Evolutionary conservation across 768 basidiomycete genomes (phyloP), one percentile per base, ranked within the genome.

Genomic region (Lyophyllum shimeji): DNA sequence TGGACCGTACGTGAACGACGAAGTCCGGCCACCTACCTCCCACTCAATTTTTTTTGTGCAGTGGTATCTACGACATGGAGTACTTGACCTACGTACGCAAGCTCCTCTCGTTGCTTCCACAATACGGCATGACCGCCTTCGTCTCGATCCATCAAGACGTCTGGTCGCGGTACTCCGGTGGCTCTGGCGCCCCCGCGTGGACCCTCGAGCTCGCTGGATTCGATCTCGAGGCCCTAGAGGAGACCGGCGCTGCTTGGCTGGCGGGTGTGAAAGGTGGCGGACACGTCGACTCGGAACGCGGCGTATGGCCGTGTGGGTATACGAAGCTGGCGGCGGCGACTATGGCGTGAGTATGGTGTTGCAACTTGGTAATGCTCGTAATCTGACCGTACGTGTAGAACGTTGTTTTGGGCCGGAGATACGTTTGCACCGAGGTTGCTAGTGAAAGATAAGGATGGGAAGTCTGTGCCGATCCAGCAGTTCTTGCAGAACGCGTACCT

Each of bases 131-230:
- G 29, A 75, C 78, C 2, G 87, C 88, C 2, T 92, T 91, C 62
- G 80, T 95, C 17, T 85, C 85, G 9, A 67, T 96, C 53, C 96
- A 98, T 67, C 96, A 96, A 69, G 94, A 98, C 67, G 93, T 98
- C 29, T 98, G 93, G 91, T 96, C 94, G 0, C 85, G 96, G 3
- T 95, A 95, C 63, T 85, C 86, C 2, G 96, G 96, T 7, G 96
- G 96, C 43, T 96, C 93, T 1, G 96, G 97, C 1, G 95, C 96
- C 0, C 97, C 97, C 1, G 93, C 91, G 3, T 99, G 97, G 96
- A 97, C 95, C 1, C 75, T 98, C 1, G 87, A 93, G 57, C 70
- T 82, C 9, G 88, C 86, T 7, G 97, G 96, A 0, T 93, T 98
- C 59, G 90, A 96, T 65, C 73, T 97, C 2, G 74, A 82, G 42